Evolutionary conservation across 2,329 filamentous ascomycete species (phyloP).

Genomic region (Apiospora phragmitis): DNA sequence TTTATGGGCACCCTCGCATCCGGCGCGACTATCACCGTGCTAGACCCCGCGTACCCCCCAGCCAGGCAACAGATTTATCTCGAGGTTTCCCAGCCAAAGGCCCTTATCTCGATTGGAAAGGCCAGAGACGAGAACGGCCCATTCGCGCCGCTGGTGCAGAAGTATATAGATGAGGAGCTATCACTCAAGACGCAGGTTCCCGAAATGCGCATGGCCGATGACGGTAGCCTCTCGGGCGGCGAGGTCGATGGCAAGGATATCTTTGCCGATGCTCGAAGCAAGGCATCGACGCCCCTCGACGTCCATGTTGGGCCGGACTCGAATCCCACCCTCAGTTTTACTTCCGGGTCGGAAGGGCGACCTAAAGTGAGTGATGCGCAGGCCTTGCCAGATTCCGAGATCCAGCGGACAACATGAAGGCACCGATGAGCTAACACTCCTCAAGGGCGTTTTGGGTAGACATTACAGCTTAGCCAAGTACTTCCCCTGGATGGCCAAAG

Average conservation of each 20-base stretch:
- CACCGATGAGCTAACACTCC: neutral
- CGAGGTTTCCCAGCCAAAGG: slow-evolving; percentile 73
- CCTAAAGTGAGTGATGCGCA: slow-evolving; percentile 54
- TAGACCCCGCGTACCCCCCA: slow-evolving; percentile 83
- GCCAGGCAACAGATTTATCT: slow-evolving; percentile 81
- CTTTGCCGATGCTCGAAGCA: slow-evolving; percentile 64
- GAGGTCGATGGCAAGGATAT: slow-evolving; percentile 65
- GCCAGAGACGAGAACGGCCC: slow-evolving; percentile 69
- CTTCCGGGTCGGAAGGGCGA: slow-evolving; percentile 72
- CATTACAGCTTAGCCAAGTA: slow-evolving; percentile 87
- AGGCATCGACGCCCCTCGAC: slow-evolving; percentile 61
- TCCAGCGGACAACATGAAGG: neutral
- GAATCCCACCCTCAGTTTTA: slow-evolving; percentile 73
- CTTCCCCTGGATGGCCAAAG: slow-evolving; percentile 90
- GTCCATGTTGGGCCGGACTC: slow-evolving; percentile 86
- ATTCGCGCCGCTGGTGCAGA: slow-evolving; percentile 48
- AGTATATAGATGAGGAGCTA: slow-evolving; percentile 73
- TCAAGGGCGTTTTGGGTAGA: slow-evolving; percentile 72
- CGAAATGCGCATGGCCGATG: slow-evolving; percentile 67
- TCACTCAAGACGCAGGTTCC: slow-evolving; percentile 74
- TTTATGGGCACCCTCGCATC: slow-evolving; percentile 75
- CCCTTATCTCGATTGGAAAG: slow-evolving; percentile 72
- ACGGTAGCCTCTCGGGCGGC: slow-evolving; percentile 73
- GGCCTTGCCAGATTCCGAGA: neutral
- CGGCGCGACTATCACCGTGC: slow-evolving; percentile 63